Conservation (phyloP, 371 early-diverging fungal genomes). For the Quaeritorhiza haematococci region DNA sequence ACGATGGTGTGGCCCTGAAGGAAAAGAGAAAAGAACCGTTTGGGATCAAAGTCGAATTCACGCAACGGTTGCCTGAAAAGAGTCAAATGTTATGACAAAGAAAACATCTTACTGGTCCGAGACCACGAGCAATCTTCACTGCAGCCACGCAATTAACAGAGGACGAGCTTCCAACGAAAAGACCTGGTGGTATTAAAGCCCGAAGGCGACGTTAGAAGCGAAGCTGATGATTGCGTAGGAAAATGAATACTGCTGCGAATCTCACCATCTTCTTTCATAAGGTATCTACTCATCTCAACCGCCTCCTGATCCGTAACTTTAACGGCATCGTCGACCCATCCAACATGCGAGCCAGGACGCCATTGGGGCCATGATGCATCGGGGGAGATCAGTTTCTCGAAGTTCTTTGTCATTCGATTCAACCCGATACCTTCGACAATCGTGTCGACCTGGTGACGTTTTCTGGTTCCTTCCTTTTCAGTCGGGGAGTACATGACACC, state of each 20-base stretch:
- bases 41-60: too few relatives aligned
- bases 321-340: conserved; percentile 70
- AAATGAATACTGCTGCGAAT: neutral
- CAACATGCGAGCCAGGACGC: conserved; percentile 20
- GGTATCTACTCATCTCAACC: conserved; percentile 81
- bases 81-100: too few relatives aligned
- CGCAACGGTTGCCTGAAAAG: too few relatives aligned
- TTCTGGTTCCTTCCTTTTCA: conserved; percentile 78
- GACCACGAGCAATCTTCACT: conserved; percentile 41
- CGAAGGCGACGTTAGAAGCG: neutral
- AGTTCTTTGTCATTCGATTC: conserved; percentile 89
- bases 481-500: conserved; percentile 82
- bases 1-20: conserved; percentile 35
- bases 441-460: conserved; percentile 92
- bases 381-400: conserved; percentile 33
- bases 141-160: conserved; percentile 92
- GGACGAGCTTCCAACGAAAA: conserved; percentile 88
- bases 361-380: neutral
- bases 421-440: conserved; percentile 94
- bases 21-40: neutral
- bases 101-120: conserved; percentile 31
- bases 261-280: conserved; percentile 80
- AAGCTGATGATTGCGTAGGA: neutral
- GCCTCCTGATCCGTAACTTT: conserved; percentile 86
- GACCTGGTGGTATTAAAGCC: conserved; percentile 4